Evolutionary conservation across 2,329 filamentous ascomycete species (phyloP).

Genomic region (Claviceps africana): DNA sequence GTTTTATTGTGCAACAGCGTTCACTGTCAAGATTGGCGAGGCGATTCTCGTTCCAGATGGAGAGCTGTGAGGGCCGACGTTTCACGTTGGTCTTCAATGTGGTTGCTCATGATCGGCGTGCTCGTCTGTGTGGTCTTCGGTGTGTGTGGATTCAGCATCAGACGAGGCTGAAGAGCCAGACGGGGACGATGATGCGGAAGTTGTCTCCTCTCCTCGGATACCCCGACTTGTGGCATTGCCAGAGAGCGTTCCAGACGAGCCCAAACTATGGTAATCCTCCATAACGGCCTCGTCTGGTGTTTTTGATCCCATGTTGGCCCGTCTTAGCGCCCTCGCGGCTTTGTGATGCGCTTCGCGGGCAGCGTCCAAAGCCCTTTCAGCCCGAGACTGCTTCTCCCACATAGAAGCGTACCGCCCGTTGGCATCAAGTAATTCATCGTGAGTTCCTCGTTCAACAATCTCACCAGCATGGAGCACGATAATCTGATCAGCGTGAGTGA

Average conservation of each 20-base stretch:
- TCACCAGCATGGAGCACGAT: conserved; percentile 64
- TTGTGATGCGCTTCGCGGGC: conserved; percentile 23
- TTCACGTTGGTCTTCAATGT: background rate
- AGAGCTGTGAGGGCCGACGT: background rate
- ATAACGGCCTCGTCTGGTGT: conserved; percentile 25
- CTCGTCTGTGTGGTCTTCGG: conserved; percentile 7
- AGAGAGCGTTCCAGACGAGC: conserved; percentile 29
- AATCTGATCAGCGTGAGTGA: conserved; percentile 76
- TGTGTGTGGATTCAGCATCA: conserved; percentile 24
- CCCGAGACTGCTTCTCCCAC: conserved; percentile 80
- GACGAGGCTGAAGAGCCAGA: conserved; percentile 18
- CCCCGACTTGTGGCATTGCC: conserved; percentile 20
- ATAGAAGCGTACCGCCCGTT: conserved; percentile 68
- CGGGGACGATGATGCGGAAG: conserved; percentile 11
- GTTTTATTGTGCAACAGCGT: background rate
- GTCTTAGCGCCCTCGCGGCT: conserved; percentile 26
- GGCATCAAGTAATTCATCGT: conserved; percentile 56
- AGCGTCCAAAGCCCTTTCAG: conserved; percentile 45
- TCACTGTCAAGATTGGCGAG: background rate
- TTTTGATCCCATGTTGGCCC: conserved; percentile 33
- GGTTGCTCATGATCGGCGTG: background rate
- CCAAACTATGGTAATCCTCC: conserved; percentile 31
- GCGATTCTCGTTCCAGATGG: background rate
- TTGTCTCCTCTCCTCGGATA: conserved; percentile 19
- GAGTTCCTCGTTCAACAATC: conserved; percentile 65